These are phyloP conservation scores for Penicillium sp. DNA, from an alignment of 2,329 filamentous ascomycete genomes.

Conservation along the genomic window DNA sequence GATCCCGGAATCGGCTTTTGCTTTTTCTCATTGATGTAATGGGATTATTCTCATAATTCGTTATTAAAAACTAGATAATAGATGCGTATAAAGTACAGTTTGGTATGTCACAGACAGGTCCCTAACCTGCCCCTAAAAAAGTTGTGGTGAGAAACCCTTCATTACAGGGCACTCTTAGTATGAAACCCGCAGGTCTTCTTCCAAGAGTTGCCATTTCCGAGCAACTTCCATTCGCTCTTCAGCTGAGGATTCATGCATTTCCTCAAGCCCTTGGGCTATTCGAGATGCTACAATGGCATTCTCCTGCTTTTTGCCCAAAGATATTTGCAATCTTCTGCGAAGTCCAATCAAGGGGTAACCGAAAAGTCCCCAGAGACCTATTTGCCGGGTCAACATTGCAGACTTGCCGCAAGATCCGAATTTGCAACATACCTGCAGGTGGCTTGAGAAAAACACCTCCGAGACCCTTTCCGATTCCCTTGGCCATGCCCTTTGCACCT, in stretches of 20 bases:
- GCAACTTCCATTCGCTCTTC: slow-evolving; percentile 18
- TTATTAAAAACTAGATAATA: not conserved
- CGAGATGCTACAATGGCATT: slow-evolving; percentile 18
- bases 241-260: slow-evolving; percentile 19
- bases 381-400: not conserved
- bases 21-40: not conserved
- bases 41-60: not conserved
- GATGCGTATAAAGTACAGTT: not conserved
- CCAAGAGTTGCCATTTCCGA: slow-evolving; percentile 18
- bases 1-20: too few species aligned
- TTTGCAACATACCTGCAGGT: slow-evolving; percentile 61
- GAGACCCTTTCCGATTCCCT: slow-evolving; percentile 80
- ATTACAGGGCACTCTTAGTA: not conserved
- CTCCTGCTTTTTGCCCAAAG: slow-evolving; percentile 21
- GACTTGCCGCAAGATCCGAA: not conserved
- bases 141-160: too few species aligned
- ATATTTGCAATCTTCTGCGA: slow-evolving; percentile 24
- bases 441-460: slow-evolving; percentile 80
- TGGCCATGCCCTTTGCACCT: slow-evolving; percentile 68
- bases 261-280: slow-evolving; percentile 23
- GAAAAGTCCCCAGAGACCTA: slow-evolving; percentile 27
- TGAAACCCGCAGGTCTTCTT: slow-evolving; percentile 9
- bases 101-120: too few species aligned
- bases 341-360: slow-evolving; percentile 29
- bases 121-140: too few species aligned